These are phyloP conservation scores for Trichoderma cornu-damae DNA, from an alignment of 2,329 filamentous ascomycete species.

Conservation along the genomic window DNA sequence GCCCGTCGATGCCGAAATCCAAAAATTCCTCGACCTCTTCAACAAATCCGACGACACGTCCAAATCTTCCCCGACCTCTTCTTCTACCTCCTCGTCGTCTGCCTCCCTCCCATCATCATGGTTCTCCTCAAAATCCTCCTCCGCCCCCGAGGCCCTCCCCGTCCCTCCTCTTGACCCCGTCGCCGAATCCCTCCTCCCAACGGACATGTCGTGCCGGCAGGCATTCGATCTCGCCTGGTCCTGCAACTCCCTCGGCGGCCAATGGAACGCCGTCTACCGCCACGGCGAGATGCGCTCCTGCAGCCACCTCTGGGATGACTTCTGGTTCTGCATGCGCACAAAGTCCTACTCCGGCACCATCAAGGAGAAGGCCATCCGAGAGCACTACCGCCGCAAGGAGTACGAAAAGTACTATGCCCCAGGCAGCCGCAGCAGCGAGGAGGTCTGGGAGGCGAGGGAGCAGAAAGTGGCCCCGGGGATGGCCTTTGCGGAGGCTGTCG, in stretches of 20 bases:
- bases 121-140: slow-evolving; percentile 29
- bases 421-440: slow-evolving; percentile 69
- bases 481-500: slow-evolving; percentile 42
- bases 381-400: slow-evolving; percentile 63
- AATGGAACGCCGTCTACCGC: slow-evolving; percentile 89
- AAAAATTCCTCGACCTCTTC: slow-evolving; percentile 49
- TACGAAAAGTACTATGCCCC: slow-evolving; percentile 61
- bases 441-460: slow-evolving; percentile 76
- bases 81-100: slow-evolving; percentile 26
- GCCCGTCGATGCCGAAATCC: slow-evolving; percentile 46
- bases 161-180: slow-evolving; percentile 40
- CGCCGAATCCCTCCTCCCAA: slow-evolving; percentile 68
- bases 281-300: slow-evolving; percentile 73
- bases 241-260: slow-evolving; percentile 85
- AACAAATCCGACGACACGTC: slow-evolving; percentile 29
- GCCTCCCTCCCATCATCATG: slow-evolving; percentile 28
- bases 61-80: slow-evolving; percentile 22
- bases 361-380: slow-evolving; percentile 57
- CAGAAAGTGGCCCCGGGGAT: slow-evolving; percentile 50
- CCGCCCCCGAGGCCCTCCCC: slow-evolving; percentile 18
- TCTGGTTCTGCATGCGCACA: slow-evolving; percentile 95
- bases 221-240: slow-evolving; percentile 93
- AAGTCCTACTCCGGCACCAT: slow-evolving; percentile 56
- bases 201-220: slow-evolving; percentile 79
- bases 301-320: slow-evolving; percentile 83